Percentiles rank a stretch among this genome's conserved stretches.
These are phyloP conservation scores for Strobilomyces echinocephalus DNA, from an alignment of 768 basidiomycete genomes.

Conservation along the genomic window DNA sequence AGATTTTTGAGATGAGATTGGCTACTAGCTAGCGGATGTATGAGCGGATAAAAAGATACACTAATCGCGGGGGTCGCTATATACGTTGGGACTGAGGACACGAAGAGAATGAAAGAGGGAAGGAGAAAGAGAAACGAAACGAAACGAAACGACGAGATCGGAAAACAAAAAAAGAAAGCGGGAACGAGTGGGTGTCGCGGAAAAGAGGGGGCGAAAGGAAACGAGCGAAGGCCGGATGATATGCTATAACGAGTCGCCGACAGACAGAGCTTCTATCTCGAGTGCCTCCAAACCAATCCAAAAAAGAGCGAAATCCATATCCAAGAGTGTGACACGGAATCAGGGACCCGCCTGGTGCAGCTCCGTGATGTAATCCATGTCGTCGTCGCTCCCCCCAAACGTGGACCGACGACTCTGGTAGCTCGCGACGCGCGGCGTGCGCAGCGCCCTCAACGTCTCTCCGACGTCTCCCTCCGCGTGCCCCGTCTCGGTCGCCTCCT, in stretches of 20 bases:
- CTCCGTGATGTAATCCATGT: slow-evolving; percentile 16
- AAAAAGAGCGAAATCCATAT: no score
- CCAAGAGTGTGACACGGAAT: not conserved
- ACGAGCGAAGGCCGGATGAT: not conserved
- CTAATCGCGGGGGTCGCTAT: slow-evolving; percentile 11
- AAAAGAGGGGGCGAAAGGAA: not conserved
- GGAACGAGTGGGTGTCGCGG: slow-evolving; percentile 12
- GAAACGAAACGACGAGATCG: no score
- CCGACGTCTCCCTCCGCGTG: slow-evolving; percentile 3
- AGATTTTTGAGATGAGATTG: not conserved
- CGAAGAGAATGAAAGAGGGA: no score
- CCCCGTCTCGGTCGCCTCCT: not conserved
- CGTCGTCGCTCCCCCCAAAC: slow-evolving; percentile 27
- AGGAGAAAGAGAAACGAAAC: not conserved
- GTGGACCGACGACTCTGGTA: slow-evolving; percentile 18
- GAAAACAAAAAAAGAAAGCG: not conserved
- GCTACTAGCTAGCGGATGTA: not conserved
- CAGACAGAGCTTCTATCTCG: slow-evolving; percentile 1
- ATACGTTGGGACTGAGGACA: not conserved
- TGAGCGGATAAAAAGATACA: slow-evolving; percentile 17
- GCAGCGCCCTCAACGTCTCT: slow-evolving; percentile 11
- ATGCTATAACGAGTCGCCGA: slow-evolving; percentile 13
- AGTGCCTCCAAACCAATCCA: slow-evolving; percentile 2
- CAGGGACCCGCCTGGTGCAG: slow-evolving; percentile 14
- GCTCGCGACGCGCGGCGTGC: slow-evolving; percentile 7